These are phyloP conservation scores for Leucocoprinus leucothites DNA, from an alignment of 768 basidiomycete genomes.

Conservation along the genomic window DNA sequence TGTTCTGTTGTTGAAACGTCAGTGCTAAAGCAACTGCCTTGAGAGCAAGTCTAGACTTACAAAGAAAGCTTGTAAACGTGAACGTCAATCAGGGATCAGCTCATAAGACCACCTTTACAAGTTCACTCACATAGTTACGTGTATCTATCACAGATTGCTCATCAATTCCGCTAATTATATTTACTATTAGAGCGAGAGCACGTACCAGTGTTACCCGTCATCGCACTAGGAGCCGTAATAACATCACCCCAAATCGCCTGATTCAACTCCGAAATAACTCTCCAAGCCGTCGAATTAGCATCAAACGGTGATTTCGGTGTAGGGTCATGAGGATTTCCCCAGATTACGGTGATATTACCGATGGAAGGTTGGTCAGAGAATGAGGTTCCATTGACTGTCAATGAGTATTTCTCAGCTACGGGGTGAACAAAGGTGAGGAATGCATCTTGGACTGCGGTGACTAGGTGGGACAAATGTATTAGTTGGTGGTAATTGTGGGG, in stretches of 20 bases:
- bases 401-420: constrained; percentile 23
- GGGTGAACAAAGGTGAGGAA: constrained; percentile 21
- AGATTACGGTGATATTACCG: constrained; percentile 23
- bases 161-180: no score
- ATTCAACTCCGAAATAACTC: constrained; percentile 20
- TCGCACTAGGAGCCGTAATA: constrained; percentile 25
- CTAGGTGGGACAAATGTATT: constrained; percentile 6
- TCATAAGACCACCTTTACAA: no score
- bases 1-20: constrained; percentile 15
- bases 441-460: constrained; percentile 13
- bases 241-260: constrained; percentile 25
- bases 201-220: constrained; percentile 29
- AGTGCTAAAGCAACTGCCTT: no score
- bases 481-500: not conserved
- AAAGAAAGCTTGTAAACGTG: constrained; percentile 18
- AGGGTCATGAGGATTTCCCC: constrained; percentile 16
- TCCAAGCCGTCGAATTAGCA: constrained; percentile 19
- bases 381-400: constrained; percentile 18
- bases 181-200: not conserved
- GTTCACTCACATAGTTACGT: constrained; percentile 19
- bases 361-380: constrained; percentile 19
- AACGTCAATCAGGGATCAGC: no score
- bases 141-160: no score
- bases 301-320: constrained; percentile 24
- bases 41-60: no score